Evolutionary conservation across 2,329 filamentous ascomycete genomes (phyloP).

Genomic region (Drechslerella dactyloides): DNA sequence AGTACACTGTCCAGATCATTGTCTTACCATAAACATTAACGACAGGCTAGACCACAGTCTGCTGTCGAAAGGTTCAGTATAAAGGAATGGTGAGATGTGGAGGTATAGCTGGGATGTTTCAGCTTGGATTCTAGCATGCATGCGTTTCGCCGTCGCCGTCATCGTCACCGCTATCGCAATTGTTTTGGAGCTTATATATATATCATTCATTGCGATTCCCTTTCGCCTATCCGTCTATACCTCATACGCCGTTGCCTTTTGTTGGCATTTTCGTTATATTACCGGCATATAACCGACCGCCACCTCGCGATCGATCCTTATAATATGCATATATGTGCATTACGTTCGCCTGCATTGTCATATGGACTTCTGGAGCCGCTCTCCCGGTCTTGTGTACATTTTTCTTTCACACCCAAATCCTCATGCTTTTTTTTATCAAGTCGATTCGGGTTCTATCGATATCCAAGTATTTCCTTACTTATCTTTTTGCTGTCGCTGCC

Average conservation of each 20-base stretch:
- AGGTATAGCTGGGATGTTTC: not conserved
- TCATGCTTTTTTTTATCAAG: too few species aligned
- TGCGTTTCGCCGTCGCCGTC: not conserved
- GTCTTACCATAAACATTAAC: too few species aligned
- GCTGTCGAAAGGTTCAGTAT: not conserved
- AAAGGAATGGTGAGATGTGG: not conserved
- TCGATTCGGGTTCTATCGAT: too few species aligned
- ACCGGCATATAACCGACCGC: slow-evolving; percentile 9
- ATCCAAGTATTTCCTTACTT: too few species aligned
- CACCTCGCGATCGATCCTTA: not conserved
- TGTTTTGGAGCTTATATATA: not conserved
- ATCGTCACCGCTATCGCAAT: not conserved
- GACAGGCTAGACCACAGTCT: too few species aligned
- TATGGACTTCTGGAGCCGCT: too few species aligned
- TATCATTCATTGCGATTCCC: not conserved
- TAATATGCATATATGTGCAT: not conserved
- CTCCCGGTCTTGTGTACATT: slow-evolving; percentile 1
- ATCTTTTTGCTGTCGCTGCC: too few species aligned
- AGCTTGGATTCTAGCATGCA: not conserved
- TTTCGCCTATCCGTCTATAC: not conserved
- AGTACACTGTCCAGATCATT: too few species aligned
- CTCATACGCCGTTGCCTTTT: not conserved
- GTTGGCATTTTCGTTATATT: not conserved
- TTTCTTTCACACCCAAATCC: not conserved
- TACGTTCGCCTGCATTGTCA: not conserved